Base-by-base conservation (phyloP, 805 yeast genomes). In the Candida easanensis region DNA sequence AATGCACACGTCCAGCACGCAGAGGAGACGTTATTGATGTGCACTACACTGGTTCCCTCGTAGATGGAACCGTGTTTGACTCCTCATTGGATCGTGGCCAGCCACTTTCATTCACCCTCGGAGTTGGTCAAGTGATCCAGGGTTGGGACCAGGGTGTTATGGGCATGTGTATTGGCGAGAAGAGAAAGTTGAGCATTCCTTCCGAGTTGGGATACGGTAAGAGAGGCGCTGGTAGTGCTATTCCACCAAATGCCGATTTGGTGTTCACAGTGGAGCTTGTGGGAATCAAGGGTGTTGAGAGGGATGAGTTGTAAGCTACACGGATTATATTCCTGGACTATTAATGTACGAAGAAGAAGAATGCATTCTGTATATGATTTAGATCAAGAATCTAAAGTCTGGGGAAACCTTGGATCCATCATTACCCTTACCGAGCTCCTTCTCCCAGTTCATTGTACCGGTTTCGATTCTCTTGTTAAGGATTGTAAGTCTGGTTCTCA, bases 121-220 rank as follows among this genome's bases (percentile, higher is more conserved):
- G 97, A 33, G 62, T 65, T 20, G 90, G 95, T 5, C 82, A 77
- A 56, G 97, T 89, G 25, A 89, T 89, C 58, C 59, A 72, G 47
- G 97, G 97, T 46, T 89, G 97, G 97, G 97, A 89, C 50, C 79
- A 82, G 64, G 97, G 97, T 33, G 67, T 88, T 39, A 70, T 30
- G 80, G 84, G 68, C 37, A 54, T 55, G 95, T 89, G 97, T 65
- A 70, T 87, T 62, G 96, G 96, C 36, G 97, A 89, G 64, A 73
- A 82, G 68, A 77, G 97, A 60, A 82, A 76, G 53, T 70, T 89
- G 54, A 76, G 79, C 22, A 87, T 90, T 59, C 96, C 97, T 36
- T 75, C 95, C 5, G 72, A 74, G 25, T 63, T 88, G 52, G 97
- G 78, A 7, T 89, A 89, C 54, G 97, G 97, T 40, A 64, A 67